phyloP scores from a whole-genome alignment of 1,284 basidiomycete species.

The Cutaneotrichosporon sp. region DNA sequence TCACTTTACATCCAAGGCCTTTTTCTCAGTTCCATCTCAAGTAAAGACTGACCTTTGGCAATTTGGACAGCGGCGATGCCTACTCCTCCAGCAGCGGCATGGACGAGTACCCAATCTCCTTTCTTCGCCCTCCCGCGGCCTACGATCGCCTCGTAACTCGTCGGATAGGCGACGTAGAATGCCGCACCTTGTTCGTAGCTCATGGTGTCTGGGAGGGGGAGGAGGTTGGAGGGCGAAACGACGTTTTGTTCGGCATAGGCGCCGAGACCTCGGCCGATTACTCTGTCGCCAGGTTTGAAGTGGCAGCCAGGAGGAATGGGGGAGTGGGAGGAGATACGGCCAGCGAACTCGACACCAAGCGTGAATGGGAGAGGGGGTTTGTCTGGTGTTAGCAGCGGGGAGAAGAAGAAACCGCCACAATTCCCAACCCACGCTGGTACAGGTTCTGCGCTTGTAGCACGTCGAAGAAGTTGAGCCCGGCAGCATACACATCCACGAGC shows the following conservation, averaged over 20 bases:
- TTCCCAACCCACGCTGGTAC: neutral
- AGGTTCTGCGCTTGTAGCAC: constrained; percentile 7
- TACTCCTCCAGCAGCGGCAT: constrained; percentile 79
- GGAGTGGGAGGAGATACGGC: constrained; percentile 68
- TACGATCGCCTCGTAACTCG: constrained; percentile 73
- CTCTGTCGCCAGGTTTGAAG: constrained; percentile 77
- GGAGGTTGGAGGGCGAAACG: constrained; percentile 57
- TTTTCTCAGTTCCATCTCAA: neutral
- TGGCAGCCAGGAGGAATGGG: constrained; percentile 78
- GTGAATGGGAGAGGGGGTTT: constrained; percentile 80
- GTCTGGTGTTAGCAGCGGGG: constrained; percentile 28
- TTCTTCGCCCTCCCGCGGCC: constrained; percentile 71
- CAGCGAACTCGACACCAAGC: constrained; percentile 81
- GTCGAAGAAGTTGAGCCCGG: constrained; percentile 49
- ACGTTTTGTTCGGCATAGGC: constrained; percentile 72
- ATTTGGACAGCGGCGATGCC: constrained; percentile 87
- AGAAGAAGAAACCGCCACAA: neutral
- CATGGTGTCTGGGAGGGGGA: constrained; percentile 64
- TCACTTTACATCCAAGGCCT: constrained; percentile 53
- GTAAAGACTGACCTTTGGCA: constrained; percentile 61
- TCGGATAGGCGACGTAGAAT: constrained; percentile 21
- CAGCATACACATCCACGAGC: constrained; percentile 71
- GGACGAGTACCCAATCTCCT: constrained; percentile 84
- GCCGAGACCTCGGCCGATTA: constrained; percentile 78
- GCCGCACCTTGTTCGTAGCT: constrained; percentile 64